Base-by-base conservation (phyloP, 192 early-diverging fungal genomes). In the Gonapodya prolifera region DNA sequence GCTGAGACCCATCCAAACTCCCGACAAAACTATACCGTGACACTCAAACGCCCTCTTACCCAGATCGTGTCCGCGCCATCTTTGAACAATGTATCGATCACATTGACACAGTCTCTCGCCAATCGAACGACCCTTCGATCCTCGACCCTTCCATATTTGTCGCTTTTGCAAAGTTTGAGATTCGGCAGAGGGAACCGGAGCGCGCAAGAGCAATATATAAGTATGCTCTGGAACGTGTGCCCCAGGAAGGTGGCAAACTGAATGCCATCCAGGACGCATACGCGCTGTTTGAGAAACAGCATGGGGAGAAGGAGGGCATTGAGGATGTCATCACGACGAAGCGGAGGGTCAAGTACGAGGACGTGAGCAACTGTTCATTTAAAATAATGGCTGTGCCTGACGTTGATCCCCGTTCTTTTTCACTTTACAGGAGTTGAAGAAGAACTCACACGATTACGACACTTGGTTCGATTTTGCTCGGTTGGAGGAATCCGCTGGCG, bases 141-240 rank as follows among this genome's bases (percentile, higher is more conserved):
- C 89, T 97, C 79, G 96, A 98, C 81, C 96, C 96, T 80, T 94
- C 96, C 74, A 80, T 99, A 1, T 95, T 95, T 81, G 90, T 98
- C 71, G 87, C 96, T 18, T 99, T 99, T 90, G 97, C 98, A 2
- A 95, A 94, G 77, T 98, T 96, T 80, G 98, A 99, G 79, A 91
- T 90, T 0, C 88, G 93, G 8, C 84, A 91, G 75, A 93, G 94
- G 79, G 98, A 99, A 87, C 83, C 91, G 77, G 98, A 98, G 69
- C 90, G 98, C 28, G 96, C 97, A 0, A 91, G 98, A 1, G 92
- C 92, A 30, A 97, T 99, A 77, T 99, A 95, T 88, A 94, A 95
- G 79, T 98, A 94, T 78, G 96, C 95, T 1, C 83, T 98, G 34
- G 93, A 94, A 73, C 89, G 91, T 28, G 87, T 98, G 16, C 92